These are phyloP conservation scores for Didymellaceae sp. DNA, from an alignment of 2,329 filamentous ascomycete species.

Conservation along the genomic window DNA sequence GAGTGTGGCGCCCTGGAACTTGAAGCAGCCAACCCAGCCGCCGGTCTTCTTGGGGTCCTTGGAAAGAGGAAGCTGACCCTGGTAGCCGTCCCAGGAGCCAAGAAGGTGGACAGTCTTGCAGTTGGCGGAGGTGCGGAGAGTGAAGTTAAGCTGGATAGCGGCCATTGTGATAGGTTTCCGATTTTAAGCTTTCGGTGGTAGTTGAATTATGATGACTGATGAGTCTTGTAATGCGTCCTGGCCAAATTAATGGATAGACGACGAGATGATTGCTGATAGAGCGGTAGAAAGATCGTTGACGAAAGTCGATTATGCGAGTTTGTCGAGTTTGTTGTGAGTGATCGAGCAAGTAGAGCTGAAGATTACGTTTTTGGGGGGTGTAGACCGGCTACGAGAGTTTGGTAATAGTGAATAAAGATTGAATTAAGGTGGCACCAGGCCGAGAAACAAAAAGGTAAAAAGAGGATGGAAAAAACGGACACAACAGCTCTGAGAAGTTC, in stretches of 20 bases:
- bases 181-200: constrained; percentile 33
- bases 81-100: constrained; percentile 98
- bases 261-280: constrained; percentile 41
- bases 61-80: constrained; percentile 90
- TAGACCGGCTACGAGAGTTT: constrained; percentile 53
- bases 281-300: constrained; percentile 41
- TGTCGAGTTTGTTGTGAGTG: constrained; percentile 35
- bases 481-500: constrained; percentile 58
- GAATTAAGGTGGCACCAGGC: constrained; percentile 56
- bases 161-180: constrained; percentile 66
- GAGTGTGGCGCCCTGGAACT: constrained; percentile 87
- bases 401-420: constrained; percentile 43
- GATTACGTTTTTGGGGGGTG: constrained; percentile 50
- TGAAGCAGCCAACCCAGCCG: constrained; percentile 95
- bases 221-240: constrained; percentile 38
- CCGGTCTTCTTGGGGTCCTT: constrained; percentile 89
- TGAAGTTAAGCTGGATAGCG: constrained; percentile 91
- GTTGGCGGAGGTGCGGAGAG: constrained; percentile 91
- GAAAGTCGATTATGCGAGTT: constrained; percentile 36
- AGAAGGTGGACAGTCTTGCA: constrained; percentile 98
- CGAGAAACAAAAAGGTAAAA: constrained; percentile 52
- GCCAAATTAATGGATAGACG: constrained; percentile 50
- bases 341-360: constrained; percentile 58
- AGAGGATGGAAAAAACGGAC: constrained; percentile 52
- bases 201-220: constrained; percentile 33